These are phyloP conservation scores for Fusarium sp. DNA, from an alignment of 2,329 filamentous ascomycete species.

Conservation along the genomic window DNA sequence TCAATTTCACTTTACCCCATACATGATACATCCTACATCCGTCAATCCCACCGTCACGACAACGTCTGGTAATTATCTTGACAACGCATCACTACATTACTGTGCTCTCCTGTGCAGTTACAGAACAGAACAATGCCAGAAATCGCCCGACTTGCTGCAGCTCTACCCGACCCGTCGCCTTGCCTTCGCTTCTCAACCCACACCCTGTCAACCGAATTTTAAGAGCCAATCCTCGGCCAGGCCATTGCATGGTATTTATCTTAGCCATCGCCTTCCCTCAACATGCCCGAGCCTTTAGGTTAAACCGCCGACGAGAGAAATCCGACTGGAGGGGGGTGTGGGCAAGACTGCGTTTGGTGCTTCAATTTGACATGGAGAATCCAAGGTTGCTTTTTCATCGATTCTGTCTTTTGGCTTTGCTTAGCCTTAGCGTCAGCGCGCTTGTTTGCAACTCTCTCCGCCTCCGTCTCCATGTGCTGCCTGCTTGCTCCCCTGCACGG, in stretches of 20 bases:
- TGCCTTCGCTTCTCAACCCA: slow-evolving; percentile 43
- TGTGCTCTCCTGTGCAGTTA: slow-evolving; percentile 35
- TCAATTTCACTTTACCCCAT: slow-evolving; percentile 25
- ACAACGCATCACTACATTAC: slow-evolving; percentile 65
- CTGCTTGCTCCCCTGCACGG: slow-evolving; percentile 27
- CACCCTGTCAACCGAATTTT: slow-evolving; percentile 30
- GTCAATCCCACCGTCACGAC: slow-evolving; percentile 47
- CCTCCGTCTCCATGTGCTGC: slow-evolving; percentile 31
- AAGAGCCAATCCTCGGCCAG: slow-evolving; percentile 41
- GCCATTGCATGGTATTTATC: slow-evolving; percentile 37
- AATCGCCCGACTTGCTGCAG: slow-evolving; percentile 50
- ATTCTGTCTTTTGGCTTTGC: slow-evolving; percentile 44
- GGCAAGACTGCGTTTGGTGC: slow-evolving; percentile 36
- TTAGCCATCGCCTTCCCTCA: slow-evolving; percentile 29
- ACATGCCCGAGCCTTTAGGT: slow-evolving; percentile 28
- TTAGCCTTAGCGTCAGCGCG: slow-evolving; percentile 52
- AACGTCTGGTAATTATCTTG: slow-evolving; percentile 57
- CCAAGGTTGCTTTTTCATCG: slow-evolving; percentile 54
- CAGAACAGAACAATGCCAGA: slow-evolving; percentile 27
- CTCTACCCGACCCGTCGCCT: slow-evolving; percentile 51
- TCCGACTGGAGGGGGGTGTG: slow-evolving; percentile 45
- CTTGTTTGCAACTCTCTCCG: slow-evolving; percentile 49
- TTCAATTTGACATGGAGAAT: slow-evolving; percentile 42
- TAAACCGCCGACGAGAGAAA: slow-evolving; percentile 41
- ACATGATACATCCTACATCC: slow-evolving; percentile 14